Percentiles rank a stretch among this genome's conserved stretches.
These are phyloP conservation scores for Basipetospora chlamydospora DNA, from an alignment of 2,329 filamentous ascomycete genomes.

Conservation along the genomic window DNA sequence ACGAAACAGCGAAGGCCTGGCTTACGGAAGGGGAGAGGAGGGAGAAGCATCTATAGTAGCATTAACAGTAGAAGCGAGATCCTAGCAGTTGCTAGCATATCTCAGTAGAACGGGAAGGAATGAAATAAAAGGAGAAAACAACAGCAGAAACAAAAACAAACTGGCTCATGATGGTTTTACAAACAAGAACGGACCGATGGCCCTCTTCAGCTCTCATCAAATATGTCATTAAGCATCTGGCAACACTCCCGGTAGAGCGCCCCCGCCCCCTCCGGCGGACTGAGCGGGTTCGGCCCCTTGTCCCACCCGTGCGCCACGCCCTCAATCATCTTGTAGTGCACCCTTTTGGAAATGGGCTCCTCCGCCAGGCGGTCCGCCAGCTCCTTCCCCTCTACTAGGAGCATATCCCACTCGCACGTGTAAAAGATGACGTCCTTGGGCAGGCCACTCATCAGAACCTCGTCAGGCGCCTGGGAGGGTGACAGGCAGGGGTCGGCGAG, in stretches of 20 bases:
- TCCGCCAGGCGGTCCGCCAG: not conserved
- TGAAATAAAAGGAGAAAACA: no score
- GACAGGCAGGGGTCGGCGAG: conserved; percentile 40
- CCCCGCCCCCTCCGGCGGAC: not conserved
- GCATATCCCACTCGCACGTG: conserved; percentile 52
- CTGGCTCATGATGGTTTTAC: no score
- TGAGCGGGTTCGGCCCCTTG: conserved; percentile 3
- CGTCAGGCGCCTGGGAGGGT: conserved; percentile 22
- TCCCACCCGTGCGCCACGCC: conserved; percentile 4
- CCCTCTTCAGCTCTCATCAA: no score
- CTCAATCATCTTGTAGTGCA: conserved; percentile 4
- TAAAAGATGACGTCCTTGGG: conserved; percentile 37
- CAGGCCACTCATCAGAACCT: conserved; percentile 34
- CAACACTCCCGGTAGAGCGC: conserved; percentile 4
- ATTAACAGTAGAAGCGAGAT: no score
- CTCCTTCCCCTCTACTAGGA: conserved; percentile 34
- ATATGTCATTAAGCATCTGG: not conserved
- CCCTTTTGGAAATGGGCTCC: conserved; percentile 1
- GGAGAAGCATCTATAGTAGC: no score
- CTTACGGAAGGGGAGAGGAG: conserved; percentile 28
- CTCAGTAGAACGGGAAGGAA: no score
- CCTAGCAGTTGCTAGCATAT: no score
- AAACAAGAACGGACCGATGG: no score
- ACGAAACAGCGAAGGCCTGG: conserved; percentile 64
- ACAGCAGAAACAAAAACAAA: no score